A percentile compares a stretch with the other conserved stretches of the same genome.
These are phyloP conservation scores for Ambispora gerdemannii DNA, from an alignment of 192 early-diverging fungal species.

Conservation along the genomic window DNA sequence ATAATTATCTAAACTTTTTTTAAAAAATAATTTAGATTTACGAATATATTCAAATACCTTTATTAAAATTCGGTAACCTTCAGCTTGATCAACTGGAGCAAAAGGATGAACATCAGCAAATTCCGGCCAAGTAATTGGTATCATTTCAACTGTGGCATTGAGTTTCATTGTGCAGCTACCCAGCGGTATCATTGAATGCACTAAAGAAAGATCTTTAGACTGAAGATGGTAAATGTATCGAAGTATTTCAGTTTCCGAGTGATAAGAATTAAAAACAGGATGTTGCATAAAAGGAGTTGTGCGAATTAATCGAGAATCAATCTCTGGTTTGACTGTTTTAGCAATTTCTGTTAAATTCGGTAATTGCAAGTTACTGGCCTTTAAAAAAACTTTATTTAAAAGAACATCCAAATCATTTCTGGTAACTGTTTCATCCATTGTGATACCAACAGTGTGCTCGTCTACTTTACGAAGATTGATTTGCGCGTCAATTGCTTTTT, in stretches of 20 bases:
- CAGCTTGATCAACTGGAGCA: conserved; percentile 90
- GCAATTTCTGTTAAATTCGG: conserved; percentile 43
- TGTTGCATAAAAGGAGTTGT: conserved; percentile 80
- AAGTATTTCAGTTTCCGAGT: conserved; percentile 98
- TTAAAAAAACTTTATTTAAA: conserved; percentile 68
- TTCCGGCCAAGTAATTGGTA: conserved; percentile 99
- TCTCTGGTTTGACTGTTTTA: conserved; percentile 51
- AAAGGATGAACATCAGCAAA: conserved; percentile 96
- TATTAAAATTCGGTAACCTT: conserved; percentile 88
- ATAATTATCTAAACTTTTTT: not conserved
- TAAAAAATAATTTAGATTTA: not conserved
- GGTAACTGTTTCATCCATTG: conserved; percentile 89
- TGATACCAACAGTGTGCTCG: conserved; percentile 72
- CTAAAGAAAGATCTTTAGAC: conserved; percentile 97
- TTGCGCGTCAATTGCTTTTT: conserved; percentile 65
- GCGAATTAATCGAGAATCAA: conserved; percentile 65
- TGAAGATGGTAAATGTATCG: conserved; percentile 94
- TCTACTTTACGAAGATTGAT: conserved; percentile 91
- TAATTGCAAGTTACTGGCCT: conserved; percentile 47
- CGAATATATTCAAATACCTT: conserved; percentile 27
- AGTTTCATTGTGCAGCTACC: conserved; percentile 99
- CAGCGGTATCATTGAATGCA: conserved; percentile 98
- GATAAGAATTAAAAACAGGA: conserved; percentile 91
- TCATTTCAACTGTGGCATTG: conserved; percentile 99
- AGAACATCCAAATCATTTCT: conserved; percentile 79